Base-by-base conservation (phyloP, 2,329 filamentous ascomycete species). In the Calonectria pseudoturangicola region DNA sequence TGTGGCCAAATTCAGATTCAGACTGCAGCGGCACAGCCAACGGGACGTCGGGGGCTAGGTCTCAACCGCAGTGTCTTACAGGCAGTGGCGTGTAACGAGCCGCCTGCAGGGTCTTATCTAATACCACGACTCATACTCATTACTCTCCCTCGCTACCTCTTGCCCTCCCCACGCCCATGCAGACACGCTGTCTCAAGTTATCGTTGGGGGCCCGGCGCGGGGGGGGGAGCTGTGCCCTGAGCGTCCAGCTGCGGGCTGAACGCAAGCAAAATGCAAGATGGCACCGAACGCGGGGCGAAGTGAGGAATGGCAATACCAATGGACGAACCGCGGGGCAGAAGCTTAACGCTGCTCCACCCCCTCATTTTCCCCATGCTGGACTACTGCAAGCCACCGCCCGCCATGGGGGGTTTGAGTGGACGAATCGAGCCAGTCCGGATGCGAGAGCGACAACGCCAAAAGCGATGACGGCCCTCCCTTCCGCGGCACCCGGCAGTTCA, bases 311-410 rank as follows among this genome's bases (percentile, higher is more conserved):
- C 45, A 45, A 56, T 60, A 28, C 50, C 1, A 43, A 33, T 71
- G 45, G 65, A 68, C 48, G 65, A 71, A 71, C 64, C 70, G 64
- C 65, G 58, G 56, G 58, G 64, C 28, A 62, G 18, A 72, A 73
- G 50, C 66, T 70, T 43, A 33, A 68, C 36, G 62, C 66, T 68
- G 64, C 63, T 68, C 63, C 71, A 73, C 74, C 78, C 77, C 78
- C 78, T 80, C 78, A 74, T 62, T 79, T 67, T 79, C 78, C 75
- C 77, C 78, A 71, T 75, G 70, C 51, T 66, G 43, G 74, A 70
- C 78, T 79, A 78, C 76, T 79, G 76, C 78, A 79, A 79, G 78
- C 78, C 76, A 79, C 73, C 50, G 68, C 64, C 68, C 68, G 74
- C 54, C 68, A 71, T 73, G 73, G 39, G 72, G 70, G 75, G 71